A percentile compares a stretch with the other conserved stretches of the same genome.
Conservation (phyloP, 495 filamentous ascomycete genomes). For the Viridothelium virens region DNA sequence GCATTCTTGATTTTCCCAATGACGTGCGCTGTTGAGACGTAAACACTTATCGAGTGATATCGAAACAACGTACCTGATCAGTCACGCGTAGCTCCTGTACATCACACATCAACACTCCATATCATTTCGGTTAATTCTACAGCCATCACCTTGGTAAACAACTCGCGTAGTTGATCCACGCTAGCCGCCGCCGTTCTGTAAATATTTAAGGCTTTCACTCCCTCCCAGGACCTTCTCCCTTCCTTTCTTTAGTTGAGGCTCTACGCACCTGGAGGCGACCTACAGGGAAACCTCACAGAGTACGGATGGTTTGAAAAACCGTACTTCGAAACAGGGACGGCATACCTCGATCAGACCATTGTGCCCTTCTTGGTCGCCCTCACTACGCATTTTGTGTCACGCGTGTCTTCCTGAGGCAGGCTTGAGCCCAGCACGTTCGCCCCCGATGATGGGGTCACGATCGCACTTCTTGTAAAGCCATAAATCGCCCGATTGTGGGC, state of each 20-base stretch:
- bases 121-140: too few species aligned
- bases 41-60: too few species aligned
- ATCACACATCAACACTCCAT: too few species aligned
- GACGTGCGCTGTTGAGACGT: too few species aligned
- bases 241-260: not conserved
- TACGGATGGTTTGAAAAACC: slow-evolving; percentile 5
- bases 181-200: too few species aligned
- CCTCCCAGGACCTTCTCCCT: not conserved
- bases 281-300: not conserved
- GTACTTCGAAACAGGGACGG: not conserved
- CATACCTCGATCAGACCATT: not conserved
- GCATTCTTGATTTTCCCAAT: too few species aligned
- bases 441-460: not conserved
- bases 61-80: too few species aligned
- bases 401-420: slow-evolving; percentile 11
- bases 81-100: too few species aligned
- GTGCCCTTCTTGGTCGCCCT: slow-evolving; percentile 1
- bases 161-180: too few species aligned
- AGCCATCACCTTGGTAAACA: too few species aligned
- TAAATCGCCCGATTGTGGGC: slow-evolving; percentile 4
- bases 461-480: slow-evolving; percentile 6
- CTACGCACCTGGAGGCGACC: not conserved
- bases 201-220: too few species aligned
- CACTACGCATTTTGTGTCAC: slow-evolving; percentile 6
- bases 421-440: slow-evolving; percentile 7